These are phyloP conservation scores for Parafenestella ontariensis DNA, from an alignment of 2,329 filamentous ascomycete species.

Conservation along the genomic window DNA sequence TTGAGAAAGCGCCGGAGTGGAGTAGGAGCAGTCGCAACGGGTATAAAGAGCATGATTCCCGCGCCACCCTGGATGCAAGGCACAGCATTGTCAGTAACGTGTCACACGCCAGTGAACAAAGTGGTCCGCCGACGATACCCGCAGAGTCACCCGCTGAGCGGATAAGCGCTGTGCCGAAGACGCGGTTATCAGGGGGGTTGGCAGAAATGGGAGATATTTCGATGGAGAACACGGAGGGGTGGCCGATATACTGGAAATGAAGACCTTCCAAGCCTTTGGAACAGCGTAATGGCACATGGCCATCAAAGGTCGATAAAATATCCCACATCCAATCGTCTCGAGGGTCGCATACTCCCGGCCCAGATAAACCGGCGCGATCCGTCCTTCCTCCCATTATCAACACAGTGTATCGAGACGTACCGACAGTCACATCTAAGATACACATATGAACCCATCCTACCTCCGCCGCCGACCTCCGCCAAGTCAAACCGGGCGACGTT, in stretches of 20 bases:
- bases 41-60: background rate
- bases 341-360: too few relatives aligned
- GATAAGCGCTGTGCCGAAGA: constrained; percentile 5
- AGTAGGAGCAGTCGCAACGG: background rate
- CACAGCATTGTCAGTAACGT: background rate
- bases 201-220: constrained; percentile 11
- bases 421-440: too few relatives aligned
- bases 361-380: too few relatives aligned
- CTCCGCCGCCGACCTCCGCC: too few relatives aligned
- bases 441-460: too few relatives aligned
- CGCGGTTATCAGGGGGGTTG: constrained; percentile 10
- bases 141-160: background rate
- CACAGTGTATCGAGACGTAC: too few relatives aligned
- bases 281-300: too few relatives aligned
- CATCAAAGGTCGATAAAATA: too few relatives aligned
- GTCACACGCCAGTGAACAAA: background rate
- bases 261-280: too few relatives aligned
- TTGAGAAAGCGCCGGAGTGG: background rate
- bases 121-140: background rate
- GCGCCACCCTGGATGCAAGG: background rate
- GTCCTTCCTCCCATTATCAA: too few relatives aligned
- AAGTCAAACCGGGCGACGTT: too few relatives aligned
- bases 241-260: constrained; percentile 12
- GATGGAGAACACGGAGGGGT: constrained; percentile 5
- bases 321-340: too few relatives aligned